These are phyloP conservation scores for Effrenium voratum DNA, from an alignment of 73 alveolate genomes.

Conservation along the genomic window DNA sequence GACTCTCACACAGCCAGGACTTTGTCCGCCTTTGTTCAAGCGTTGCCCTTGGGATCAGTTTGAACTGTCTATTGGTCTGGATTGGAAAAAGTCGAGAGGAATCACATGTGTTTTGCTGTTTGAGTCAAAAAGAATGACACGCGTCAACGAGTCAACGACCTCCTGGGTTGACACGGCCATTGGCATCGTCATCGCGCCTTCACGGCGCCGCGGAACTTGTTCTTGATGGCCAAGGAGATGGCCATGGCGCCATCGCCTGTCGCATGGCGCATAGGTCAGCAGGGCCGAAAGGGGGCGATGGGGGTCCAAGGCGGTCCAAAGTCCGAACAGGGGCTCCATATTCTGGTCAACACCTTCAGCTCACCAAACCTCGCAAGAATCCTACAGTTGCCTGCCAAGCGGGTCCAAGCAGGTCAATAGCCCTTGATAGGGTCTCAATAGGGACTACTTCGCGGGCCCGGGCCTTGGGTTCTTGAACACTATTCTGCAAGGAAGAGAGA, in stretches of 20 bases:
- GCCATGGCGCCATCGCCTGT: constrained; percentile 81
- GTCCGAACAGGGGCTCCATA: background rate
- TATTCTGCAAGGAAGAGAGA: too few species aligned
- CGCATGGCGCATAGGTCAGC: background rate
- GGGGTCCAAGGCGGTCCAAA: background rate
- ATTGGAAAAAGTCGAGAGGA: too few species aligned
- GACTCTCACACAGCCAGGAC: too few species aligned
- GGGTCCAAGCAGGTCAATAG: background rate
- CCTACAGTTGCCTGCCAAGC: background rate
- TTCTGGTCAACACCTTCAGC: background rate
- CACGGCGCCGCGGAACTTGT: constrained; percentile 47
- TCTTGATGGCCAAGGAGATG: constrained; percentile 72
- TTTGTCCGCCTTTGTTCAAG: too few species aligned
- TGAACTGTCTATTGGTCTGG: too few species aligned
- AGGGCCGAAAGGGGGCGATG: background rate
- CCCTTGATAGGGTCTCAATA: background rate
- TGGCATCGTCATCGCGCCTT: constrained; percentile 12
- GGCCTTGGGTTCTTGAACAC: too few species aligned
- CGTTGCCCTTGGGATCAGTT: too few species aligned
- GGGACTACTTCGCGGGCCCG: background rate
- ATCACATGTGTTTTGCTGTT: too few species aligned
- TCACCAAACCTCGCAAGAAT: background rate
- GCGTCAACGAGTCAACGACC: background rate
- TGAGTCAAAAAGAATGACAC: too few species aligned
- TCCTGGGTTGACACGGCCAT: background rate